phyloP scores from a whole-genome alignment of 768 basidiomycete species.

The Auricularia cornea region DNA sequence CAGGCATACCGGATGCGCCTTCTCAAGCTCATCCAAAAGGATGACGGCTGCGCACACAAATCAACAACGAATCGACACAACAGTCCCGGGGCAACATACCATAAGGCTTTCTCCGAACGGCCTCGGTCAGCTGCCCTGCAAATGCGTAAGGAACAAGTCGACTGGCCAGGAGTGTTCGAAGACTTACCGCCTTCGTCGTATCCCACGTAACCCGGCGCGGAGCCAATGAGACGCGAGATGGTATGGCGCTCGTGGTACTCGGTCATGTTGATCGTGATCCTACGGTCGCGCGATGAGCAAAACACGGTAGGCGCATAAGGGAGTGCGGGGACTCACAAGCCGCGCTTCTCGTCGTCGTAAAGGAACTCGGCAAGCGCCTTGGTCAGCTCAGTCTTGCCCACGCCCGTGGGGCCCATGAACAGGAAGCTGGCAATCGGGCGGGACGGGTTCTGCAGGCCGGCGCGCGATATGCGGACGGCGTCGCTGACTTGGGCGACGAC shows the following conservation, averaged over 20 bases:
- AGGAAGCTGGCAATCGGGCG: constrained; percentile 89
- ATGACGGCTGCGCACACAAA: constrained; percentile 43
- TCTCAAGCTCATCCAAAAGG: constrained; percentile 59
- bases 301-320: neutral
- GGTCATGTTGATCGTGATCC: constrained; percentile 93
- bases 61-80: neutral
- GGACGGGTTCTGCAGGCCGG: constrained; percentile 81
- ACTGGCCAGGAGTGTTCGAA: neutral
- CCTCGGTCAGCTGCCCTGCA: constrained; percentile 56
- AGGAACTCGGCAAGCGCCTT: constrained; percentile 85
- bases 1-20: constrained; percentile 64
- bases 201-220: constrained; percentile 85
- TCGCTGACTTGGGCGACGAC: constrained; percentile 81
- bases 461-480: constrained; percentile 86
- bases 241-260: constrained; percentile 93
- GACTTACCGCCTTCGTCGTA: constrained; percentile 58
- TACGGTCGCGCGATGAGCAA: constrained; percentile 19
- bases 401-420: constrained; percentile 83
- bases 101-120: constrained; percentile 54
- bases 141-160: neutral
- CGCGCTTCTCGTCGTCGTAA: constrained; percentile 82
- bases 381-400: constrained; percentile 86
- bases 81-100: constrained; percentile 23
- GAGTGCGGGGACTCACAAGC: constrained; percentile 48
- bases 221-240: constrained; percentile 83